Evolutionary conservation across 257 asterid species (phyloP).

Genomic region (Cynanchum wilfordii): DNA sequence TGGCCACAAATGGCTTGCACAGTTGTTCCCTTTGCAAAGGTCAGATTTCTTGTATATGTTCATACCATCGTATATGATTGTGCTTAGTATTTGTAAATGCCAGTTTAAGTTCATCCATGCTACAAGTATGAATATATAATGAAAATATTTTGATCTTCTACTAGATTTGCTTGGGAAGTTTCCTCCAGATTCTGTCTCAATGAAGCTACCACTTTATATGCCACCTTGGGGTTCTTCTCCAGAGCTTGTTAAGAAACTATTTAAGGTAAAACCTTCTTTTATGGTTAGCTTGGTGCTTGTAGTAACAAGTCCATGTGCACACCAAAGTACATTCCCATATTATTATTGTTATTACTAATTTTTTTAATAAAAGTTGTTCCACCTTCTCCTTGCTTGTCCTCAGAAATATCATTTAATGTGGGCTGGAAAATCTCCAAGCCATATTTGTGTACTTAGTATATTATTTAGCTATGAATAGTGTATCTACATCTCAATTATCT

Average conservation of each 20-base stretch:
- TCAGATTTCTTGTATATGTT: conserved; percentile 18
- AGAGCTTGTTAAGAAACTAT: conserved; percentile 76
- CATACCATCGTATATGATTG: background rate
- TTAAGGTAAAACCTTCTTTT: conserved; percentile 60
- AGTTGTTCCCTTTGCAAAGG: conserved; percentile 99
- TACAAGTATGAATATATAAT: background rate
- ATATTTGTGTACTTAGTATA: background rate
- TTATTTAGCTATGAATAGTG: background rate
- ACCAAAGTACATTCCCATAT: background rate
- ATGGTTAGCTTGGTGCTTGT: background rate
- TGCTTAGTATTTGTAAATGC: background rate
- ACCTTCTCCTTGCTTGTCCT: background rate
- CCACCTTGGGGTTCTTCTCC: conserved; percentile 94
- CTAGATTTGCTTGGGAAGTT: conserved; percentile 85
- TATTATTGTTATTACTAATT: background rate
- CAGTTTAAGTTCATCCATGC: background rate
- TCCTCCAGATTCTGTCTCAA: conserved; percentile 79
- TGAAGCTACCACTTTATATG: conserved; percentile 63
- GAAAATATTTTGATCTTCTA: conserved; percentile 16
- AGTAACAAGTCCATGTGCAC: background rate
- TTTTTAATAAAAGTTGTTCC: too few species aligned
- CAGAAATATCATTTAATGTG: background rate
- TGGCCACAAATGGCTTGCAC: conserved; percentile 52
- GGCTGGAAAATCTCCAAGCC: background rate
- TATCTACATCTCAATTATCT: background rate